Evolutionary conservation across 306 rosid species (phyloP).

Genomic region (Cucurbita maxima): DNA sequence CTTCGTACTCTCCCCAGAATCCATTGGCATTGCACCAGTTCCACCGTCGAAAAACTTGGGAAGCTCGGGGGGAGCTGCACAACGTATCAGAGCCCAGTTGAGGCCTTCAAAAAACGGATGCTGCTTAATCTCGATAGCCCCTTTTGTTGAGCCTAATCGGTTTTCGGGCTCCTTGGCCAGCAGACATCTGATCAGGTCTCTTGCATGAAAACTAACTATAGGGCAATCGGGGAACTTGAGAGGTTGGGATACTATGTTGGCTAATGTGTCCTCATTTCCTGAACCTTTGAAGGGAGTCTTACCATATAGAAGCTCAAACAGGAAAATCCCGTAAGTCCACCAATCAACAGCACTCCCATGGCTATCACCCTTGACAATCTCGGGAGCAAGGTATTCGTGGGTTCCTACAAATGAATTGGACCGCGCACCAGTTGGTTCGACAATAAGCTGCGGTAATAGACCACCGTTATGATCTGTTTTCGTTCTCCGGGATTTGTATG

Average conservation of each 20-base stretch:
- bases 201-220: slow-evolving; percentile 74
- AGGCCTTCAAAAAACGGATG: slow-evolving; percentile 92
- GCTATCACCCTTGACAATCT: slow-evolving; percentile 74
- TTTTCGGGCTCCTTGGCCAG: slow-evolving; percentile 76
- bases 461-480: slow-evolving; percentile 51
- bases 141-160: slow-evolving; percentile 84
- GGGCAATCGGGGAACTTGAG: slow-evolving; percentile 80
- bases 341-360: slow-evolving; percentile 93
- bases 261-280: slow-evolving; percentile 65
- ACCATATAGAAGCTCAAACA: slow-evolving; percentile 85
- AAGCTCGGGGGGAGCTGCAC: slow-evolving; percentile 80
- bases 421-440: slow-evolving; percentile 76
- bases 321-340: slow-evolving; percentile 92
- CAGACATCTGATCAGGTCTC: slow-evolving; percentile 77
- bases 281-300: slow-evolving; percentile 86
- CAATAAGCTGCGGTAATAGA: slow-evolving; percentile 81
- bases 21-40: slow-evolving; percentile 21
- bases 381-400: slow-evolving; percentile 93
- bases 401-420: slow-evolving; percentile 96
- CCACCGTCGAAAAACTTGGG: slow-evolving; percentile 50
- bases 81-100: slow-evolving; percentile 93
- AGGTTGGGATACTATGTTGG: slow-evolving; percentile 64
- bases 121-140: slow-evolving; percentile 87
- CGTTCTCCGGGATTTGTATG: slow-evolving; percentile 62
- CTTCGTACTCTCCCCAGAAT: slow-evolving; percentile 34